Base-by-base conservation (phyloP, 2,329 filamentous ascomycete genomes). In the Amphichorda felina region DNA sequence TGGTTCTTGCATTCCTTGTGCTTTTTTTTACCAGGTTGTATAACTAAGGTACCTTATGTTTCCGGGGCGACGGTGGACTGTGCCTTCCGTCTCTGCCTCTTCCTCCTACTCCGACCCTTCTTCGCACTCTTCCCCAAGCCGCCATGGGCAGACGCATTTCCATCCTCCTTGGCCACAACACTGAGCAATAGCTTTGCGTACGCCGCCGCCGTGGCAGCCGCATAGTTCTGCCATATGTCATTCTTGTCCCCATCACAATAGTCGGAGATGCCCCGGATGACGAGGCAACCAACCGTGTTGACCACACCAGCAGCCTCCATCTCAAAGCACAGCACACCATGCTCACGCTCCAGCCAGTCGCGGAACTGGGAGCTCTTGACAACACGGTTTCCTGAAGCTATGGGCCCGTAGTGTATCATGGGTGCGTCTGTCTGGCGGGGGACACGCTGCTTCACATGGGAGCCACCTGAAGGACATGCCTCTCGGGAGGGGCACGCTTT, bases 191-290 rank as follows among this genome's bases (percentile, higher is more conserved):
- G 35, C 24, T 35, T 40, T 3, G 40, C 38, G 15, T 33, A 42
- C 8, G 38, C 52, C 0, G 55, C 55, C 0, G 58, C 56, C 0
- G 47, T 47, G 0, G 43, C 45, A 0, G 59, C 54, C 0, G 59
- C 57, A 39, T 58, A 59, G 1, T 13, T 8, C 25, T 57, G 53
- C 58, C 55, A 61, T 13, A 14, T 15, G 5, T 61, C 51, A 25
- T 45, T 50, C 38, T 61, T 61, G 40, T 61, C 55, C 0, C 45
- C 49, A 40, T 63, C 58, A 5, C 54, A 49, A 34, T 60, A 61
- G 29, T 57, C 52, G 19, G 50, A 61, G 2, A 61, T 54, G 1
- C 56, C 57, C 4, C 55, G 47, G 14, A 62, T 53, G 0, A 53
- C 44, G 1, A 60, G 31, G 25, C 51, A 60, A 1, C 47, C 49